These are phyloP conservation scores for Sporobolomyces roseus DNA, from an alignment of 768 basidiomycete genomes.

Conservation along the genomic window DNA sequence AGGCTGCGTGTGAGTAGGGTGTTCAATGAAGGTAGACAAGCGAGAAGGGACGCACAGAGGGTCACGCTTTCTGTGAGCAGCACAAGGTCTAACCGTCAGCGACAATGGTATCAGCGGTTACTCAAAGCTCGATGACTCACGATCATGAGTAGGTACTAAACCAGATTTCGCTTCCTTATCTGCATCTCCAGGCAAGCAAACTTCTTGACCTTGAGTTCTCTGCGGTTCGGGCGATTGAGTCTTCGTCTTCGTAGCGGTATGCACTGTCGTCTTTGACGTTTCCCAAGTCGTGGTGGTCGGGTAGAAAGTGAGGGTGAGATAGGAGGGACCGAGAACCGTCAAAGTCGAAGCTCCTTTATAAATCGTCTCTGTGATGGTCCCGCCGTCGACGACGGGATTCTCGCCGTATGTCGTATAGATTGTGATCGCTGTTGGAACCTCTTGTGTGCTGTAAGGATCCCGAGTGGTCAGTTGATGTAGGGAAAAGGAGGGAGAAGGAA, in stretches of 20 bases:
- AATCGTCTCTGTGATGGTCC: constrained; percentile 28
- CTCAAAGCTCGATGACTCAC: constrained; percentile 7
- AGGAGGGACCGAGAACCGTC: constrained; percentile 31
- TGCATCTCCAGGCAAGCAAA: constrained; percentile 22
- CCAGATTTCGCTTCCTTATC: constrained; percentile 30
- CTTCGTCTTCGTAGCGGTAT: constrained; percentile 34
- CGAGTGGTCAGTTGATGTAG: not conserved
- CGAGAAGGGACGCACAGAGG: constrained; percentile 11
- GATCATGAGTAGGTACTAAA: constrained; percentile 36
- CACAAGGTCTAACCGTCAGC: not conserved
- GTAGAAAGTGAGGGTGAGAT: constrained; percentile 39
- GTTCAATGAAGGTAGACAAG: not conserved
- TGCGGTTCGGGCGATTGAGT: constrained; percentile 2
- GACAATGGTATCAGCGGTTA: not conserved
- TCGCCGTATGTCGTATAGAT: constrained; percentile 34
- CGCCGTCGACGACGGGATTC: constrained; percentile 27
- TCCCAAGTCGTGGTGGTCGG: constrained; percentile 31
- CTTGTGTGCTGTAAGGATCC: constrained; percentile 9
- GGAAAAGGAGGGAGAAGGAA: not conserved
- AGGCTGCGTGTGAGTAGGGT: no score
- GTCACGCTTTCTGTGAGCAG: constrained; percentile 15
- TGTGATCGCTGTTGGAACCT: constrained; percentile 30
- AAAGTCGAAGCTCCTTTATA: constrained; percentile 29
- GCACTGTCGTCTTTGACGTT: constrained; percentile 13
- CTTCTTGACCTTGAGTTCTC: not conserved